Evolutionary conservation across 2,329 filamentous ascomycete species (phyloP).

Genomic region (Penicillium janthinellum): DNA sequence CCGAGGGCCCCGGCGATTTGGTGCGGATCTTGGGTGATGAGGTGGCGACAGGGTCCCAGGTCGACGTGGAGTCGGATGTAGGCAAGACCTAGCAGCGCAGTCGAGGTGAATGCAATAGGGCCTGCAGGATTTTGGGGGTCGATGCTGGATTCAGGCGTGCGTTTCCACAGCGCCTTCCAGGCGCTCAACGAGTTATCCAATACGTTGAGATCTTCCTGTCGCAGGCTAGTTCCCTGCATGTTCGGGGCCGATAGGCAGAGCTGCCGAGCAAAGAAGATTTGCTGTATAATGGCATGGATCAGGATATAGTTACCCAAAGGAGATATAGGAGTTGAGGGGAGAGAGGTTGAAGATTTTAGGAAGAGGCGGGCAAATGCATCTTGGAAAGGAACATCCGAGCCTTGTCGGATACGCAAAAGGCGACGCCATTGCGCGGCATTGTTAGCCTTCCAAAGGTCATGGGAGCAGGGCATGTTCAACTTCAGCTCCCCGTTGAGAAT

Average conservation of each 20-base stretch:
- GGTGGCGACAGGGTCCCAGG: conserved; percentile 49
- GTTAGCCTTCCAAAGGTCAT: conserved; percentile 58
- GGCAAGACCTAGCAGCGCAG: conserved; percentile 50
- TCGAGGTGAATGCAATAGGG: conserved; percentile 56
- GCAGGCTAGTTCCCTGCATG: conserved; percentile 46
- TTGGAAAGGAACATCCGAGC: conserved; percentile 45
- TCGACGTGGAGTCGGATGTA: conserved; percentile 53
- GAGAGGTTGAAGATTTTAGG: conserved; percentile 39
- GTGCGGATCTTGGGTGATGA: conserved; percentile 51
- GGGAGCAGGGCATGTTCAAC: conserved; percentile 56
- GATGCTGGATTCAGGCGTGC: conserved; percentile 55
- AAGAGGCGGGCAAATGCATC: conserved; percentile 50
- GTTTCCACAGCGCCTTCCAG: conserved; percentile 58
- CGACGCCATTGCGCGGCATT: conserved; percentile 54
- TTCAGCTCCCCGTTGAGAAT: conserved; percentile 59
- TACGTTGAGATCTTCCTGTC: conserved; percentile 47
- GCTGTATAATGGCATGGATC: conserved; percentile 57
- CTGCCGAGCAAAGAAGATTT: conserved; percentile 56
- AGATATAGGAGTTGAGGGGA: conserved; percentile 44
- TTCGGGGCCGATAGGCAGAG: conserved; percentile 49
- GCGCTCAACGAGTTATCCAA: conserved; percentile 52
- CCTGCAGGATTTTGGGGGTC: conserved; percentile 57
- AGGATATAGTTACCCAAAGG: conserved; percentile 58
- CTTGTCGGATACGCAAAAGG: conserved; percentile 37
- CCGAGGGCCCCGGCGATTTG: conserved; percentile 51